Conservation (phyloP, 2,329 filamentous ascomycete genomes). For the Paraphoma chrysanthemicola region DNA sequence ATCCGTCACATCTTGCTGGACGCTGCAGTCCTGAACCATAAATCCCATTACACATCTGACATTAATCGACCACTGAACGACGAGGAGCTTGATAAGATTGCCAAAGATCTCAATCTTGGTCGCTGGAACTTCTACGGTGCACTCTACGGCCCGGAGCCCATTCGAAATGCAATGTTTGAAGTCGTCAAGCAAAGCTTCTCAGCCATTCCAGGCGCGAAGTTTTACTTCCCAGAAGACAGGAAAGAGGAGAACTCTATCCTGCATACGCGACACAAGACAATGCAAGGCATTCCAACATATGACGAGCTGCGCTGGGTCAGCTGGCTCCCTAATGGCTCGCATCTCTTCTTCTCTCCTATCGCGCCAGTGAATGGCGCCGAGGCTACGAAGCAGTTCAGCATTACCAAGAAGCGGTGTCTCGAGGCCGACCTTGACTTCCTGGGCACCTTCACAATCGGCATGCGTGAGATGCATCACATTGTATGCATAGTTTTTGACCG, state of each 20-base stretch:
- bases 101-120: slow-evolving; percentile 50
- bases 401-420: slow-evolving; percentile 19
- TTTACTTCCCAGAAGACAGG: slow-evolving; percentile 45
- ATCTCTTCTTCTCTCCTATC: slow-evolving; percentile 55
- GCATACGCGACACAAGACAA: slow-evolving; percentile 18
- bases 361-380: slow-evolving; percentile 53
- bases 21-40: slow-evolving; percentile 49
- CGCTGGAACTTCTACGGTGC: slow-evolving; percentile 59
- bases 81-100: slow-evolving; percentile 51
- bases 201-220: slow-evolving; percentile 41
- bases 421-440: slow-evolving; percentile 26
- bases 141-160: slow-evolving; percentile 26
- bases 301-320: slow-evolving; percentile 45
- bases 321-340: slow-evolving; percentile 53
- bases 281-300: slow-evolving; percentile 27
- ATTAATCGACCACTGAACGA: slow-evolving; percentile 44
- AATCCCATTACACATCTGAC: slow-evolving; percentile 34
- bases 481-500: slow-evolving; percentile 42
- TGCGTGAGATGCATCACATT: slow-evolving; percentile 52
- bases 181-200: slow-evolving; percentile 43
- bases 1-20: slow-evolving; percentile 52
- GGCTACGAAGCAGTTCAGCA: slow-evolving; percentile 46
- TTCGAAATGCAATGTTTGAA: slow-evolving; percentile 42
- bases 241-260: slow-evolving; percentile 43
- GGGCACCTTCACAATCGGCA: slow-evolving; percentile 25